A percentile compares a stretch with the other conserved stretches of the same genome.
Evolutionary conservation across 495 filamentous ascomycete species (phyloP).

Genomic region (Umbilicaria muhlenbergii): DNA sequence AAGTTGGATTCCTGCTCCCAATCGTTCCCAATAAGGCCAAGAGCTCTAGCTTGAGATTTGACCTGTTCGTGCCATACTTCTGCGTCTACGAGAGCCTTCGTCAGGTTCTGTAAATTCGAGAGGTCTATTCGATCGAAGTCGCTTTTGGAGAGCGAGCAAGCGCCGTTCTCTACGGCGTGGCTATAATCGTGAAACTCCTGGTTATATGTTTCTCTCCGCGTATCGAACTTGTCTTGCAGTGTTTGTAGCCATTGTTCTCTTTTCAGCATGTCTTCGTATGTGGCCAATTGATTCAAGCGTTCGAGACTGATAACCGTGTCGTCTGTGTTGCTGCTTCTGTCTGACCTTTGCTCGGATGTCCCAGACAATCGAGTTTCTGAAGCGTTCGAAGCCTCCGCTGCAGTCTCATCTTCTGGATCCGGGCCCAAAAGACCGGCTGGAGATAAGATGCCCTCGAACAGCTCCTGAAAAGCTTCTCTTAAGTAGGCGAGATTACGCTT

Average conservation of each 20-base stretch:
- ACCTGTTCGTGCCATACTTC: neutral
- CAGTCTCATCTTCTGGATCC: conserved; percentile 6
- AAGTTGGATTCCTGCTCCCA: conserved; percentile 1
- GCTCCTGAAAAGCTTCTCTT: neutral
- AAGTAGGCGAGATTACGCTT: neutral
- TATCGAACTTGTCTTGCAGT: neutral
- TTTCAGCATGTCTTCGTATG: neutral
- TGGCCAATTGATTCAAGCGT: neutral
- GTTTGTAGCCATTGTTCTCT: neutral
- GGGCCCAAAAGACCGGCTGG: neutral
- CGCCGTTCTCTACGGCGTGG: neutral
- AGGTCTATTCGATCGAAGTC: neutral
- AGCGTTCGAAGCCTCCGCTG: neutral
- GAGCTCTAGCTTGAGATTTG: neutral
- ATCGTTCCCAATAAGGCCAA: neutral
- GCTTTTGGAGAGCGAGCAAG: neutral
- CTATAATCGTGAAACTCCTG: neutral
- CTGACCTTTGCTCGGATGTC: neutral
- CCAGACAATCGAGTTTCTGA: neutral
- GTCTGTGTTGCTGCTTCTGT: neutral
- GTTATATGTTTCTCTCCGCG: neutral
- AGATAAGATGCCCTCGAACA: neutral
- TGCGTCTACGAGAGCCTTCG: neutral
- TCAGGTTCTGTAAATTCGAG: neutral
- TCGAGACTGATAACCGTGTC: neutral